Conservation (phyloP, 805 yeast species). For the Saccharomyces jurei region DNA sequence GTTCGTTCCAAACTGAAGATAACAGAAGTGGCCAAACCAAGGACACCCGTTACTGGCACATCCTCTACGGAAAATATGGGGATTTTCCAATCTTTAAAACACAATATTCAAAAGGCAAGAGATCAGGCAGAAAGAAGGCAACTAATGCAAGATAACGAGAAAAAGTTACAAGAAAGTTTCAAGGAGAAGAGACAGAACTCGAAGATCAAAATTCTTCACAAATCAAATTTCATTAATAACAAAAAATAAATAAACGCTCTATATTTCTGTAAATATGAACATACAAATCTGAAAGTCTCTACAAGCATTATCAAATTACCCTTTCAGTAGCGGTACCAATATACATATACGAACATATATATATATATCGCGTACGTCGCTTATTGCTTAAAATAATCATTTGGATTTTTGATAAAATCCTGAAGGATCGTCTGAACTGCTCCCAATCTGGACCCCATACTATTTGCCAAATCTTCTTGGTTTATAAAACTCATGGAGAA, state of each 20-base stretch:
- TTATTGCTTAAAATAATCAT: conserved; percentile 21
- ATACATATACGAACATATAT: too few relatives aligned
- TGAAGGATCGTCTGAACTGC: conserved; percentile 47
- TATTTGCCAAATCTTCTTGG: conserved; percentile 35
- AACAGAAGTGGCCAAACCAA: conserved; percentile 47
- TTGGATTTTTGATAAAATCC: conserved; percentile 38
- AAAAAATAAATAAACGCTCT: neutral
- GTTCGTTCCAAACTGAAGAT: conserved; percentile 53
- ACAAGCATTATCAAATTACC: neutral
- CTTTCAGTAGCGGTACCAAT: too few relatives aligned
- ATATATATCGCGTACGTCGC: neutral
- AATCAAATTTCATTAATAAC: conserved; percentile 16
- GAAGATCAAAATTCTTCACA: conserved; percentile 25
- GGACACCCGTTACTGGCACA: conserved; percentile 19
- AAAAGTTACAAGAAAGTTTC: conserved; percentile 25
- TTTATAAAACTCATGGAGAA: conserved; percentile 58
- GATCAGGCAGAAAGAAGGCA: conserved; percentile 35
- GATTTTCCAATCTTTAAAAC: conserved; percentile 32
- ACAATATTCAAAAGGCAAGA: conserved; percentile 34
- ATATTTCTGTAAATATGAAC: neutral
- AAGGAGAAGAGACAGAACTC: conserved; percentile 27
- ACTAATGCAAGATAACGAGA: conserved; percentile 30
- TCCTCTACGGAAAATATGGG: conserved; percentile 25
- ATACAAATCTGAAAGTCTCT: neutral
- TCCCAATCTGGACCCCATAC: conserved; percentile 45